Percentiles rank a stretch among this genome's conserved stretches.
phyloP scores from a whole-genome alignment of 2,329 filamentous ascomycete species.

The Aspergillus amoenus region DNA sequence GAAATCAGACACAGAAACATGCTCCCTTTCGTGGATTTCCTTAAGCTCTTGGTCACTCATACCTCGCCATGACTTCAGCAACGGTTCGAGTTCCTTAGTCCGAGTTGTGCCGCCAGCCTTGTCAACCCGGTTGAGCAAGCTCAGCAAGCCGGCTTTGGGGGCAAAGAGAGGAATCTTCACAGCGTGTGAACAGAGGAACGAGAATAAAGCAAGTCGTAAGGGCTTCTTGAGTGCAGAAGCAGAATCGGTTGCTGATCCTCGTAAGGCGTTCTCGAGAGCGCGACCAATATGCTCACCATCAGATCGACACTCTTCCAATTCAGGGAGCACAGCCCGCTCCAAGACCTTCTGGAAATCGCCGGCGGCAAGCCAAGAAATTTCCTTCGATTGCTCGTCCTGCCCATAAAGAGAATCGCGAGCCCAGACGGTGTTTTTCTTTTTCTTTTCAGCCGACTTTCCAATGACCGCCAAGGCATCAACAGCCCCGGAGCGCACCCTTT shows the following conservation, averaged over 20 bases:
- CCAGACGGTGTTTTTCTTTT: slow-evolving; percentile 54
- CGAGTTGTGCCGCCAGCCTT: slow-evolving; percentile 72
- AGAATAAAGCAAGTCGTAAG: slow-evolving; percentile 63
- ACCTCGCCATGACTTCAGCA: slow-evolving; percentile 67
- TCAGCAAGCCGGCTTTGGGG: slow-evolving; percentile 72
- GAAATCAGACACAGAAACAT: slow-evolving; percentile 48
- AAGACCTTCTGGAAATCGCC: slow-evolving; percentile 63
- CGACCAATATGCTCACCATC: slow-evolving; percentile 70
- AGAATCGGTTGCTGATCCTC: slow-evolving; percentile 45
- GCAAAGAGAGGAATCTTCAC: slow-evolving; percentile 65
- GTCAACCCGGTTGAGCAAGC: slow-evolving; percentile 67
- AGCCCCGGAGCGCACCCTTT: slow-evolving; percentile 73
- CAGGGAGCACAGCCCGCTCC: slow-evolving; percentile 66
- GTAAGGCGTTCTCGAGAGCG: slow-evolving; percentile 61
- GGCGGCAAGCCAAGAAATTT: slow-evolving; percentile 57
- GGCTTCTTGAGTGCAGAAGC: slow-evolving; percentile 61
- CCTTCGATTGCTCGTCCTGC: slow-evolving; percentile 46
- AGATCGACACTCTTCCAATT: slow-evolving; percentile 81
- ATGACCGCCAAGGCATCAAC: slow-evolving; percentile 64
- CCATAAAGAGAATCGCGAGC: slow-evolving; percentile 67
- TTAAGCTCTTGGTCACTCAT: slow-evolving; percentile 54
- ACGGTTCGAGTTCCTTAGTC: slow-evolving; percentile 72
- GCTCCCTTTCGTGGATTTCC: slow-evolving; percentile 50
- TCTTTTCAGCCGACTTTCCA: slow-evolving; percentile 49
- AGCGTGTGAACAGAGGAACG: slow-evolving; percentile 72